Evolutionary conservation across 805 yeast genomes (phyloP).

Genomic region (Spathaspora arborariae): DNA sequence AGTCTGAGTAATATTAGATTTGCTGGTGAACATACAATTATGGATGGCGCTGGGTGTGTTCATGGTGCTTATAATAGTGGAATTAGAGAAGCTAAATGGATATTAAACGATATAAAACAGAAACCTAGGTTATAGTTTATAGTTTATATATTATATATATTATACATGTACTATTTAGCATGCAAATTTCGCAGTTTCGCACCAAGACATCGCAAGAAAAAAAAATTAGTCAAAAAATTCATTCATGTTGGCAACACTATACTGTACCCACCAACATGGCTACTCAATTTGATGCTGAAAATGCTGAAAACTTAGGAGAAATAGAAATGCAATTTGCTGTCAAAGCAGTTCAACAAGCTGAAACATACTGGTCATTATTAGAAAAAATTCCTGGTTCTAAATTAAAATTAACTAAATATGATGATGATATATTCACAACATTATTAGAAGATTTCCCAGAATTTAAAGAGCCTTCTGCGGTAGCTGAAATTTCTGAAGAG

Average conservation of each 20-base stretch:
- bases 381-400: conserved; percentile 74
- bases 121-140: not conserved
- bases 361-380: conserved; percentile 84
- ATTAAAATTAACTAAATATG: conserved; percentile 67
- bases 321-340: conserved; percentile 98
- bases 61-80: conserved; percentile 90
- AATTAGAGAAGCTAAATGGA: conserved; percentile 46
- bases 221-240: conserved; percentile 5
- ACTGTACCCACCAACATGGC: conserved; percentile 7
- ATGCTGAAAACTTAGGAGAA: conserved; percentile 84
- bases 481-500: conserved; percentile 63
- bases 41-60: conserved; percentile 88
- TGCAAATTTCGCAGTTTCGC: too few relatives aligned
- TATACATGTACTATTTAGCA: too few relatives aligned
- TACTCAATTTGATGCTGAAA: conserved; percentile 71
- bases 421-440: conserved; percentile 62
- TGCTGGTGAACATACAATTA: conserved; percentile 87
- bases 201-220: not conserved
- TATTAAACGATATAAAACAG: conserved; percentile 12
- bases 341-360: conserved; percentile 93
- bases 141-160: too few relatives aligned
- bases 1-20: conserved; percentile 56
- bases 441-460: conserved; percentile 84
- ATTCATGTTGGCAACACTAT: too few relatives aligned
- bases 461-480: conserved; percentile 56